Percentiles rank a stretch among this genome's conserved stretches.
Evolutionary conservation across 108 stramenopile genomes (phyloP).

Genomic region (Nannochloropsis gaditana): DNA sequence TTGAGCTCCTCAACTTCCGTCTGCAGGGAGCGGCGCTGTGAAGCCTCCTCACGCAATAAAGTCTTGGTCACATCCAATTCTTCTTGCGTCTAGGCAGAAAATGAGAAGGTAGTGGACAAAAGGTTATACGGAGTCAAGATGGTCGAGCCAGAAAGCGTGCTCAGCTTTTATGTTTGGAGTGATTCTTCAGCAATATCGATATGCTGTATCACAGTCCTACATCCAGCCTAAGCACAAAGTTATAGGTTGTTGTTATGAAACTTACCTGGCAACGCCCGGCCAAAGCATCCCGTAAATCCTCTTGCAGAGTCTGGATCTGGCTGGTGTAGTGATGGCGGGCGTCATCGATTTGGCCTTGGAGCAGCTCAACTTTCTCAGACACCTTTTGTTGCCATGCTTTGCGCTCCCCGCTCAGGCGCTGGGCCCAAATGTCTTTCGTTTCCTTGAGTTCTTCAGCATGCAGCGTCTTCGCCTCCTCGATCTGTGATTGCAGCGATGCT

Average conservation of each 20-base stretch:
- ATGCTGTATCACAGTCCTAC: too few species aligned
- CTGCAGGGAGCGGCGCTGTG: not conserved
- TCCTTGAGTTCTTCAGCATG: not conserved
- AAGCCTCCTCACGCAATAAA: not conserved
- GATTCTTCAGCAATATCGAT: too few species aligned
- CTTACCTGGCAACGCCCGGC: slow-evolving; percentile 16
- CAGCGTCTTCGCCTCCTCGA: not conserved
- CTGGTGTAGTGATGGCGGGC: not conserved
- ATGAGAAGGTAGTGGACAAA: not conserved
- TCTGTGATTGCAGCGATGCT: not conserved
- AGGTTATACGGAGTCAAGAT: not conserved
- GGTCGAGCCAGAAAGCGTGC: too few species aligned
- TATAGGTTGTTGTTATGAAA: not conserved
- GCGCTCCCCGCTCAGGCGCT: not conserved
- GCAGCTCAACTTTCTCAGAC: not conserved
- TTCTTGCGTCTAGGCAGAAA: not conserved
- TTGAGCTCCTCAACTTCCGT: slow-evolving; percentile 17
- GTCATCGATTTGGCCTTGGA: not conserved
- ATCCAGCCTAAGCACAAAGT: too few species aligned
- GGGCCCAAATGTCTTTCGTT: slow-evolving; percentile 5
- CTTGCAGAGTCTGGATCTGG: not conserved
- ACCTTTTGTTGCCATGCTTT: not conserved
- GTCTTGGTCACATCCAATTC: not conserved
- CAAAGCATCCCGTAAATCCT: slow-evolving; percentile 17
- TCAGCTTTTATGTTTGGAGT: too few species aligned